Percentiles rank a stretch among this genome's conserved stretches.
Evolutionary conservation across 768 basidiomycete species (phyloP).

Genomic region (Atractiella rhizophila): DNA sequence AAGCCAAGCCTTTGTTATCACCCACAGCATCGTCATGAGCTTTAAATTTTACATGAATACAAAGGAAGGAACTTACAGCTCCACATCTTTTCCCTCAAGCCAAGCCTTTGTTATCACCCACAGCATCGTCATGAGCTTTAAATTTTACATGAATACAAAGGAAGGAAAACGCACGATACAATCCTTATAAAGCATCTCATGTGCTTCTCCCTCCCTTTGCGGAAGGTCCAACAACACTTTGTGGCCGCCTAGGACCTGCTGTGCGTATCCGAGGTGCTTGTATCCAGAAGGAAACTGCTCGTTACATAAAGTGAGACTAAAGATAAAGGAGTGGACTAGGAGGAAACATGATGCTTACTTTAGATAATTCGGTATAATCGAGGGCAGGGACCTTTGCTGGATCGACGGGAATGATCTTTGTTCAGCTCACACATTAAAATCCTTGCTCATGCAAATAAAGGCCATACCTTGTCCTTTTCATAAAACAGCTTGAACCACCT

Average conservation of each 20-base stretch:
- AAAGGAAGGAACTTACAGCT: too few relatives aligned
- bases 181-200: slow-evolving; percentile 13
- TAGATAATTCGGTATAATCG: slow-evolving; percentile 16
- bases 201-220: slow-evolving; percentile 8
- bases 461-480: slow-evolving; percentile 10
- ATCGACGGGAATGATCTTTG: slow-evolving; percentile 12
- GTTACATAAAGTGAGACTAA: background rate
- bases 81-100: slow-evolving; percentile 11
- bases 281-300: background rate
- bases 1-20: too few relatives aligned
- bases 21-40: too few relatives aligned
- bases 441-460: too few relatives aligned
- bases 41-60: too few relatives aligned
- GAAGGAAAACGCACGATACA: too few relatives aligned
- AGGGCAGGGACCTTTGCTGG: slow-evolving; percentile 11
- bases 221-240: slow-evolving; percentile 13
- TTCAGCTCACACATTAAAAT: too few relatives aligned
- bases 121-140: too few relatives aligned
- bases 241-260: slow-evolving; percentile 5
- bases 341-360: slow-evolving; percentile 2
- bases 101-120: too few relatives aligned
- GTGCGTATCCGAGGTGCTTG: slow-evolving; percentile 14
- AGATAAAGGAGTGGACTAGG: background rate
- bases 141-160: too few relatives aligned
- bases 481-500: slow-evolving; percentile 17